phyloP scores from a whole-genome alignment of 148 eudicot genomes.

The Beta vulgaris region DNA sequence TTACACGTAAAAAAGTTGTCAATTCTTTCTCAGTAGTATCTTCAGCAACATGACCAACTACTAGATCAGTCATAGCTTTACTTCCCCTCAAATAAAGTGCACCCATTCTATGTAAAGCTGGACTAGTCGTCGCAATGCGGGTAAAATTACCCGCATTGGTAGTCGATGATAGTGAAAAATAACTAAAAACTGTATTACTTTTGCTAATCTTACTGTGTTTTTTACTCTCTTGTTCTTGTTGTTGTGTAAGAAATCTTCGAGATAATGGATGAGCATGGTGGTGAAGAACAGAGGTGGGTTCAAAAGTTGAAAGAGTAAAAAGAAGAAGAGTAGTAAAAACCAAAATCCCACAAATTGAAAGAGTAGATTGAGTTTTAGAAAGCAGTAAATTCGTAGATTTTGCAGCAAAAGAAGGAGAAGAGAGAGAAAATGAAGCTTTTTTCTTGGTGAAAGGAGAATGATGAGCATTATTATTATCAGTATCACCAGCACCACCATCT shows the following conservation, averaged over 20 bases:
- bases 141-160: slow-evolving; percentile 6
- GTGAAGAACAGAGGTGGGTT: slow-evolving; percentile 33
- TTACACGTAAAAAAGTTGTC: slow-evolving; percentile 39
- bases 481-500: not conserved
- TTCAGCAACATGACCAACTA: slow-evolving; percentile 56
- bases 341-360: slow-evolving; percentile 62
- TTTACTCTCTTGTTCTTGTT: not conserved
- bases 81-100: slow-evolving; percentile 54
- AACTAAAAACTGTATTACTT: too few species aligned
- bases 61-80: slow-evolving; percentile 49
- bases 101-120: slow-evolving; percentile 77
- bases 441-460: not conserved
- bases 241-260: slow-evolving; percentile 18
- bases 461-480: too few species aligned
- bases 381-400: slow-evolving; percentile 28
- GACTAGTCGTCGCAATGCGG: not conserved
- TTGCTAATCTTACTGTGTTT: not conserved
- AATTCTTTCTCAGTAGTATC: slow-evolving; percentile 30
- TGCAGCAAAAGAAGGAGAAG: slow-evolving; percentile 15
- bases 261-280: slow-evolving; percentile 22
- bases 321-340: slow-evolving; percentile 56
- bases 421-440: slow-evolving; percentile 14
- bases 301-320: slow-evolving; percentile 70
- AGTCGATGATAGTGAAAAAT: too few species aligned
- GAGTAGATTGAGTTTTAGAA: slow-evolving; percentile 58